A percentile compares a stretch with the other conserved stretches of the same genome.
Conservation (phyloP, 2,329 filamentous ascomycete genomes). For the Trichoderma koningii region DNA sequence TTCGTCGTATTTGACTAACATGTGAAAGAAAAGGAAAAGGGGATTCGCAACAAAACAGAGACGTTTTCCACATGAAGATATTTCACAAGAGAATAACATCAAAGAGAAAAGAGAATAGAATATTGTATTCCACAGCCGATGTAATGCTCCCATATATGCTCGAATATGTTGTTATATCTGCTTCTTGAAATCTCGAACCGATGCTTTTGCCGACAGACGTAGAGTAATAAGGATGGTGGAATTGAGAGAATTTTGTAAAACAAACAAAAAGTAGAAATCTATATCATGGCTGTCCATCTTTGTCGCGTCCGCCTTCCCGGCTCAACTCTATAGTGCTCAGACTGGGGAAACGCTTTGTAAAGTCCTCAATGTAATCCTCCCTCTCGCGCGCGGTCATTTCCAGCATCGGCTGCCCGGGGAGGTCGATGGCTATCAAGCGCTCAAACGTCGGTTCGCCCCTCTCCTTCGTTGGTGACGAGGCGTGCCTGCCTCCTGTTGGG, state of each 20-base stretch:
- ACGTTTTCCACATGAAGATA: not conserved
- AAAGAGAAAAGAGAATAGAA: not conserved
- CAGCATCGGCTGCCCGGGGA: conserved; percentile 52
- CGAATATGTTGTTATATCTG: conserved; percentile 19
- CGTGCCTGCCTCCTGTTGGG: conserved; percentile 46
- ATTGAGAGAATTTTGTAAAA: not conserved
- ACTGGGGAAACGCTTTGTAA: conserved; percentile 84
- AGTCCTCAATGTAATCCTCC: conserved; percentile 68
- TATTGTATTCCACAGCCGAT: conserved; percentile 23
- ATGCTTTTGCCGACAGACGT: conserved; percentile 12
- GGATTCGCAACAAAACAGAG: too few species aligned
- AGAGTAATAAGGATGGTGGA: not conserved
- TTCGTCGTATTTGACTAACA: not conserved
- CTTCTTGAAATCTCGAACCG: conserved; percentile 19
- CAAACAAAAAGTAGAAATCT: not conserved
- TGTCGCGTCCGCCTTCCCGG: conserved; percentile 51
- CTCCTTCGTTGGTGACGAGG: conserved; percentile 50
- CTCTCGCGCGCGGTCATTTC: conserved; percentile 60
- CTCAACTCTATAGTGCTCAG: conserved; percentile 85
- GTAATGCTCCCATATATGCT: conserved; percentile 27
- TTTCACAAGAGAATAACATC: too few species aligned
- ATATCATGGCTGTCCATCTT: conserved; percentile 36
- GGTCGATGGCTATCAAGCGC: conserved; percentile 48
- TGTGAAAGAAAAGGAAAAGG: too few species aligned
- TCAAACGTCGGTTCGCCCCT: conserved; percentile 37